phyloP scores from a whole-genome alignment of 148 eudicot species.

The Limonium bicolor region DNA sequence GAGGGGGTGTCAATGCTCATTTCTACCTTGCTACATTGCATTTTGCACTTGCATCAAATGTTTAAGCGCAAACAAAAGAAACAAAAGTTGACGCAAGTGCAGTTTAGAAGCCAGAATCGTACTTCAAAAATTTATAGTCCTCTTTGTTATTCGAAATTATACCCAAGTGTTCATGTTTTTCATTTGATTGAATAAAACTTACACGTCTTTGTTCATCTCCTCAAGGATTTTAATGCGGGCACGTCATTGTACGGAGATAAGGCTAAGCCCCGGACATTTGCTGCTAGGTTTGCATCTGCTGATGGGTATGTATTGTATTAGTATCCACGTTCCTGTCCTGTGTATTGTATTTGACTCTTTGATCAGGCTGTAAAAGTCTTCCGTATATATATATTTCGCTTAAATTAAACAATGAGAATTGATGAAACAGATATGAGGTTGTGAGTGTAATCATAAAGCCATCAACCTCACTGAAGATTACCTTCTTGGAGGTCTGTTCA shows the following conservation, averaged over 20 bases:
- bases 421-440: slow-evolving; percentile 61
- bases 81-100: no score
- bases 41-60: no score
- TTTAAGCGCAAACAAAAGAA: no score
- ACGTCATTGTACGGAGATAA: slow-evolving; percentile 89
- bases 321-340: not conserved
- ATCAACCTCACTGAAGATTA: slow-evolving; percentile 83
- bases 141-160: not conserved
- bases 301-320: slow-evolving; percentile 99
- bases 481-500: slow-evolving; percentile 91
- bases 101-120: no score
- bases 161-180: no score
- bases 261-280: slow-evolving; percentile 80
- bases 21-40: no score
- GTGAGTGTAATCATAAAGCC: slow-evolving; percentile 69
- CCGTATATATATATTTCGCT: no score
- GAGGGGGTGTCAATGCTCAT: no score
- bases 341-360: no score
- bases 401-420: no score
- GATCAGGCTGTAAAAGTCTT: no score
- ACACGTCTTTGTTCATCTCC: not conserved
- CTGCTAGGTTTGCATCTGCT: slow-evolving; percentile 80
- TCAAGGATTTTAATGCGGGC: slow-evolving; percentile 79
- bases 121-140: not conserved
- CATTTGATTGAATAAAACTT: no score